Percentiles rank a stretch among this genome's conserved stretches.
Evolutionary conservation across 73 alveolate genomes (phyloP).

Genomic region (Paramecium caudatum): DNA sequence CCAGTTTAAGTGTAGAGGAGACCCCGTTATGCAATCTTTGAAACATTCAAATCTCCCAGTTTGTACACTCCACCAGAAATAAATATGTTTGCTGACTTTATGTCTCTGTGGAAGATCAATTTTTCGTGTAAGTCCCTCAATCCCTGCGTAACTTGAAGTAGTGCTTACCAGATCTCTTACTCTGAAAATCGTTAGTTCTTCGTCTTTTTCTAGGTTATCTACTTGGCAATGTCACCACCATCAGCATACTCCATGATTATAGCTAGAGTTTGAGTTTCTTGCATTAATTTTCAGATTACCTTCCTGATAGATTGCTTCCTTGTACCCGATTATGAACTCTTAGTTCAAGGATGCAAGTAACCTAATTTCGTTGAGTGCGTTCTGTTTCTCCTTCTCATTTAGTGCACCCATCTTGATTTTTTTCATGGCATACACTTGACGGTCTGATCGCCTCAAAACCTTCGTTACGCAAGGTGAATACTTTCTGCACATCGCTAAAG

Average conservation of each 20-base stretch:
- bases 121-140: constrained; percentile 88
- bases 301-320: constrained; percentile 87
- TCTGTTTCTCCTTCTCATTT: constrained; percentile 81
- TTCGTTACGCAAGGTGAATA: constrained; percentile 6
- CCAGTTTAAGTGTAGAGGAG: constrained; percentile 94
- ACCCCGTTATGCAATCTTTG: constrained; percentile 89
- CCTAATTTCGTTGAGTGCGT: constrained; percentile 85
- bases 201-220: constrained; percentile 81
- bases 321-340: constrained; percentile 85
- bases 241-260: constrained; percentile 95
- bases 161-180: constrained; percentile 90
- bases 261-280: constrained; percentile 80
- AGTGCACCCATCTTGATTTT: constrained; percentile 82
- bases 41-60: constrained; percentile 94
- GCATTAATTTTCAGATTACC: constrained; percentile 71
- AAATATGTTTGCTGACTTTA: constrained; percentile 93
- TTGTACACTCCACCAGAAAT: constrained; percentile 85
- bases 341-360: constrained; percentile 81
- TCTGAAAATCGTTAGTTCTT: constrained; percentile 81
- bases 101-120: constrained; percentile 91
- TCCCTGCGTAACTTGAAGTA: constrained; percentile 88
- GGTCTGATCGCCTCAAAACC: constrained; percentile 79
- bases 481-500: constrained; percentile 81
- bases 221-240: constrained; percentile 89
- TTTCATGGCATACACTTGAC: constrained; percentile 84